Evolutionary conservation across 495 filamentous ascomycete species (phyloP), one percentile per base, ranked within the genome.

Genomic region (Xylaria scruposa): DNA sequence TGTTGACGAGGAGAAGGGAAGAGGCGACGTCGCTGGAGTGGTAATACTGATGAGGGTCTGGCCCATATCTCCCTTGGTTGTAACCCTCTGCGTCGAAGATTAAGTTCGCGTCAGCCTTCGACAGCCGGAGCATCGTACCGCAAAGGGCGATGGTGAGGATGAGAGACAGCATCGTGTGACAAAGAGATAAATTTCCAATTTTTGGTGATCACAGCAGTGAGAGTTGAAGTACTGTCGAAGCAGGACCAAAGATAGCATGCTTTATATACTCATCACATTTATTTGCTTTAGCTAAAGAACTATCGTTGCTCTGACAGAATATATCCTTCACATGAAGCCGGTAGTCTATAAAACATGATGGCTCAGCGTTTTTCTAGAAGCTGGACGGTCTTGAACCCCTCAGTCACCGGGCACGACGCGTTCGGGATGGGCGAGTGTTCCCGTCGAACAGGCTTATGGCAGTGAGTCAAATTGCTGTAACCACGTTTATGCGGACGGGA

Each of bases 1-100:
- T 31, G 70, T 74, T 74, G 29, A 74, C 64, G 49, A 68, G 73
- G 33, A 74, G 42, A 10, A 74, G 31, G 21, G 73, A 59, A 15
- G 70, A 70, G 17, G 49, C 31, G 54, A 74, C 40, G 56, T 65
- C n/a, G 42, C 47, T 58, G 3, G 73, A 72, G 26, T 49, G 26
- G 51, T 71, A 74, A 47, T 66, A 61, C 24, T 74, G 73, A 31
- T 56, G 70, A 65, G 73, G 73, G 10, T 70, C 21, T 21, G 56
- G 47, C 10, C 72, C 72, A 54, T 74, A 74, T 56, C 17, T 46
- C 21, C 69, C 69, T 24, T 4, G 15, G 17, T 71, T 71, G 24
- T 71, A 71, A 36, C 69, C 61, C 6, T 64, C 49, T 2, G 69
- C 13, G 10, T 71, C 69, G 21, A 49, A 71, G 15, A 71, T 7